phyloP scores from a whole-genome alignment of 2,329 filamentous ascomycete species.

The Colletotrichum sp. region DNA sequence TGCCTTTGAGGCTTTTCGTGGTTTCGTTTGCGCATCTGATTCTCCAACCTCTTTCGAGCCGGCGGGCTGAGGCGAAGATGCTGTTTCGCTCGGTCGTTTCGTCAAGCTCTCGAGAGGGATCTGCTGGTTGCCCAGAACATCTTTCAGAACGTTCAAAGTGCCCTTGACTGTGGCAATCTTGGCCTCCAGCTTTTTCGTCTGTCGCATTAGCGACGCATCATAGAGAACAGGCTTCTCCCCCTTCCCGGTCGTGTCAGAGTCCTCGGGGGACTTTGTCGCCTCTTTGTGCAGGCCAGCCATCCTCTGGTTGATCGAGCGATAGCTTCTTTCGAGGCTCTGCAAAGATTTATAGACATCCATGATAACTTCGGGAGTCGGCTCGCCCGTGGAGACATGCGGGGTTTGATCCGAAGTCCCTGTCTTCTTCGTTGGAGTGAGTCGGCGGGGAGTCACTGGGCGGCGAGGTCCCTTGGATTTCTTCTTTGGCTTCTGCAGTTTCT shows the following conservation, averaged over 20 bases:
- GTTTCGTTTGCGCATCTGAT: background rate
- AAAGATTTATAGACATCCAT: slow-evolving; percentile 2
- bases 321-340: slow-evolving; percentile 4
- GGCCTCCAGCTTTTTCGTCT: background rate
- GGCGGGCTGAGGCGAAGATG: background rate
- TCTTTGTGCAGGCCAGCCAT: background rate
- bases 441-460: background rate
- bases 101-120: slow-evolving; percentile 17
- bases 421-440: background rate
- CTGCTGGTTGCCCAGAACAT: slow-evolving; percentile 36
- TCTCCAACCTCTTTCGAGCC: background rate
- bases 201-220: background rate
- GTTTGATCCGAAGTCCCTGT: background rate
- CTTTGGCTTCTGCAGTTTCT: slow-evolving; percentile 13
- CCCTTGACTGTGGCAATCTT: slow-evolving; percentile 35
- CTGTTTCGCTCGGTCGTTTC: slow-evolving; percentile 4
- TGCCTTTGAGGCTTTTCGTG: background rate
- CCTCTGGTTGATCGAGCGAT: slow-evolving; percentile 6
- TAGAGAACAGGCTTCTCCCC: background rate
- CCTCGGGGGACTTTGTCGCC: background rate
- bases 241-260: background rate
- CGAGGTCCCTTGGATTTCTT: background rate
- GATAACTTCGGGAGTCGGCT: slow-evolving; percentile 1
- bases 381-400: background rate
- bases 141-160: slow-evolving; percentile 40